Evolutionary conservation across 2,329 filamentous ascomycete genomes (phyloP), one percentile per base, ranked within the genome.

Genomic region (Xylariaceae sp.): DNA sequence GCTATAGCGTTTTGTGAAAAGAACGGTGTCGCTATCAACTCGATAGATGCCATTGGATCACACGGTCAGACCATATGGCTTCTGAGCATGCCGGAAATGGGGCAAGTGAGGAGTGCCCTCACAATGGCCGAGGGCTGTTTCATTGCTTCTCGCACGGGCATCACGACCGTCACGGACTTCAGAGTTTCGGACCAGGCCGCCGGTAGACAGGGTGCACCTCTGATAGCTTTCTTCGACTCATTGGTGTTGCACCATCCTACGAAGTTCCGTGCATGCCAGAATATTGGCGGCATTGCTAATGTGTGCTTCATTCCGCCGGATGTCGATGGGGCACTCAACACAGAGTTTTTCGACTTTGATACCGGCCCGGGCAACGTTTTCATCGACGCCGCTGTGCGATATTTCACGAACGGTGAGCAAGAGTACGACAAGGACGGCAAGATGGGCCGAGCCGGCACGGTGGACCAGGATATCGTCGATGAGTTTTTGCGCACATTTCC

Each of bases 51-150:
- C 18, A 71, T 83, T 35, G 78, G 78, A 19, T 80, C 77, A 3
- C 78, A 83, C 55, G 78, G 79, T 12, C 78, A 82, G 64, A 82
- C 78, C 10, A 79, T 80, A 55, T 82, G 76, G 76, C 66, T 81
- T 6, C 67, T 76, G 14, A 74, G 71, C 46, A 79, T 80, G 76
- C 76, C 78, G 0, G 70, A 75, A 44, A 48, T 57, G 22, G 73
- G 71, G 9, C 69, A 76, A 46, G 71, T 68, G 30, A 71, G 69
- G 38, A 75, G 73, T 38, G 74, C 76, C 14, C 63, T 81, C 44
- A 79, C 74, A 2, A 80, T 82, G 77, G 78, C 75, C 14, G 81
- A 83, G 60, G 80, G 79, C 15, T 69, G 72, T 2, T 70, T 82
- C 57, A 69, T 84, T 9, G 76, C 78, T 15, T 67, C 74, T 0